Evolutionary conservation across 768 basidiomycete species (phyloP).

Genomic region (Cystobasidium tubakii): DNA sequence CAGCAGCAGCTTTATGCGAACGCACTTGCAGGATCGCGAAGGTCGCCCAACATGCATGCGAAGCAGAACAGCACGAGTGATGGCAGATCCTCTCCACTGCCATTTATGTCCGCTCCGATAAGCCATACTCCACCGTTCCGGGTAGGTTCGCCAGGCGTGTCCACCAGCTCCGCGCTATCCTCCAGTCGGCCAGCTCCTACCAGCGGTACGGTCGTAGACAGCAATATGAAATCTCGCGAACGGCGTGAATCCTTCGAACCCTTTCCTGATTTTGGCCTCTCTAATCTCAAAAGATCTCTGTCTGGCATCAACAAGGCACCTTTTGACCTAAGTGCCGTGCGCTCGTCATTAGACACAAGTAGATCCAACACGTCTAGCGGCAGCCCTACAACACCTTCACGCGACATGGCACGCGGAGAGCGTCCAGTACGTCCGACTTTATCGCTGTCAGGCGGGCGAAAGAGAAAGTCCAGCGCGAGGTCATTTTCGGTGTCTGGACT

Average conservation of each 20-base stretch:
- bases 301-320: constrained; percentile 8
- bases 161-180: background rate
- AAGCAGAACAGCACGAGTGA: constrained; percentile 5
- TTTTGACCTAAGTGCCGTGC: constrained; percentile 18
- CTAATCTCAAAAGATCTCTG: constrained; percentile 24
- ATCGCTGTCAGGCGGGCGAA: background rate
- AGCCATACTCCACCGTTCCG: background rate
- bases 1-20: background rate
- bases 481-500: constrained; percentile 27
- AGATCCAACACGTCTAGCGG: background rate
- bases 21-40: background rate
- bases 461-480: constrained; percentile 1
- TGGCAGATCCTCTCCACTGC: background rate
- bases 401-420: background rate
- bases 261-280: constrained; percentile 26
- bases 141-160: background rate
- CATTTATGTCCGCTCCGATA: background rate
- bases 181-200: background rate
- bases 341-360: constrained; percentile 7
- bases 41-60: constrained; percentile 9
- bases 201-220: background rate
- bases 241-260: constrained; percentile 14
- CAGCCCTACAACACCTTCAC: background rate
- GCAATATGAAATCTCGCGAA: background rate
- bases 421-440: constrained; percentile 12